Evolutionary conservation across 768 basidiomycete genomes (phyloP).

Genomic region (Gelatoporia subvermispora): DNA sequence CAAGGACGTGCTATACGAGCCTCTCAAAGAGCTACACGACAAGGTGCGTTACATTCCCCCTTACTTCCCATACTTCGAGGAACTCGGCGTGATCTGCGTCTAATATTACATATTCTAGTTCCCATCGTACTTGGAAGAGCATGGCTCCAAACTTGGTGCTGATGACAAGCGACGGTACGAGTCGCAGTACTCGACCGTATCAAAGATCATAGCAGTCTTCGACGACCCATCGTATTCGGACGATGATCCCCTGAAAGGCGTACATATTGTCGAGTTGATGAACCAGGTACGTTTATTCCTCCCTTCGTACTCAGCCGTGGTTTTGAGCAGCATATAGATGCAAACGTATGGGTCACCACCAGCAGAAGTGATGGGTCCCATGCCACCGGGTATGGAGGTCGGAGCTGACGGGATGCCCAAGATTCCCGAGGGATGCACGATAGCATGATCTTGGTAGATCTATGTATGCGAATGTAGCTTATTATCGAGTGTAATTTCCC

Average conservation of each 20-base stretch:
- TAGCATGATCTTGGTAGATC: conserved; percentile 14
- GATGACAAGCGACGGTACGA: conserved; percentile 63
- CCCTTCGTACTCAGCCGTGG: background rate
- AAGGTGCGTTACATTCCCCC: conserved; percentile 41
- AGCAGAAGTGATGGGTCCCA: conserved; percentile 74
- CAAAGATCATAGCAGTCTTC: conserved; percentile 59
- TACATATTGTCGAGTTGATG: conserved; percentile 64
- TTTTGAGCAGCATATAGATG: conserved; percentile 42
- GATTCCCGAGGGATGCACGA: conserved; percentile 35
- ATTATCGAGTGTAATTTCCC: no score
- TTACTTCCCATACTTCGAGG: no score
- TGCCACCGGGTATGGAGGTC: conserved; percentile 65
- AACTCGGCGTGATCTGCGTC: no score
- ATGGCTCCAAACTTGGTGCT: conserved; percentile 45
- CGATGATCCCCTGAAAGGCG: conserved; percentile 38
- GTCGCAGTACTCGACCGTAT: conserved; percentile 53
- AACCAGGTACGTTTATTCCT: conserved; percentile 47
- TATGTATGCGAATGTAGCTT: no score
- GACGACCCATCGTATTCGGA: conserved; percentile 59
- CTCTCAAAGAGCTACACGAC: conserved; percentile 72
- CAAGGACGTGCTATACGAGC: conserved; percentile 83
- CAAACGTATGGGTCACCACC: conserved; percentile 78
- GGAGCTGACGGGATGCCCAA: conserved; percentile 52
- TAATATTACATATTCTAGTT: conserved; percentile 42
- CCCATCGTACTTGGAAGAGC: conserved; percentile 64